A percentile compares a stretch with the other conserved stretches of the same genome.
phyloP scores from a whole-genome alignment of 208 protist genomes.

The Trypanosoma brucei region DNA sequence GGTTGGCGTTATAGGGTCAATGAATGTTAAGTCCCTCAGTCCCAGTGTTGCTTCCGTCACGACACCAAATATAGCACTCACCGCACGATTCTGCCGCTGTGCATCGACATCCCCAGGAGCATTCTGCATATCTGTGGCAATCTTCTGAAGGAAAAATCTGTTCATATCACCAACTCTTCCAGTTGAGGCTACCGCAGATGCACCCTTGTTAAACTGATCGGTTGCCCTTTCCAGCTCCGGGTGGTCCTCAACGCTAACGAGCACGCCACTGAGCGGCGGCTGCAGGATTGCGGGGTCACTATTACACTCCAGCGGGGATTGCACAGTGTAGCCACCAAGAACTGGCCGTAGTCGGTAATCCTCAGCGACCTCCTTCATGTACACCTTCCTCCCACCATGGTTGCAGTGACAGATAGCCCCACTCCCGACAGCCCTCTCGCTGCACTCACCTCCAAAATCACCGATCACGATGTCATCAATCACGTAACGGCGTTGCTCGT shows the following conservation, averaged over 20 bases:
- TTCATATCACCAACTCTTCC: not conserved
- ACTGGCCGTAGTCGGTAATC: not conserved
- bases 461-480: conserved; percentile 24
- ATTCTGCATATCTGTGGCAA: not conserved
- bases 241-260: not conserved
- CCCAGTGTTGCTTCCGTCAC: not conserved
- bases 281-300: not conserved
- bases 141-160: not conserved
- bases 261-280: not conserved
- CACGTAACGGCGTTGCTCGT: conserved; percentile 20
- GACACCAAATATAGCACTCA: not conserved
- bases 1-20: not conserved
- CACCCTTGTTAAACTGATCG: not conserved
- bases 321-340: not conserved
- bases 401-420: conserved; percentile 17
- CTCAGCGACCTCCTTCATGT: conserved; percentile 12
- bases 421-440: not conserved
- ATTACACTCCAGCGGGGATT: not conserved
- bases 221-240: not conserved
- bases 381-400: conserved; percentile 12
- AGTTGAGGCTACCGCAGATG: not conserved
- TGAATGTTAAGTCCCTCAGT: not conserved
- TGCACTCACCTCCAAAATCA: conserved; percentile 19
- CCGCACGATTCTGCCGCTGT: not conserved
- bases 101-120: not conserved